Conservation (phyloP, 148 eudicot genomes). For the Talinum fruticosum region DNA sequence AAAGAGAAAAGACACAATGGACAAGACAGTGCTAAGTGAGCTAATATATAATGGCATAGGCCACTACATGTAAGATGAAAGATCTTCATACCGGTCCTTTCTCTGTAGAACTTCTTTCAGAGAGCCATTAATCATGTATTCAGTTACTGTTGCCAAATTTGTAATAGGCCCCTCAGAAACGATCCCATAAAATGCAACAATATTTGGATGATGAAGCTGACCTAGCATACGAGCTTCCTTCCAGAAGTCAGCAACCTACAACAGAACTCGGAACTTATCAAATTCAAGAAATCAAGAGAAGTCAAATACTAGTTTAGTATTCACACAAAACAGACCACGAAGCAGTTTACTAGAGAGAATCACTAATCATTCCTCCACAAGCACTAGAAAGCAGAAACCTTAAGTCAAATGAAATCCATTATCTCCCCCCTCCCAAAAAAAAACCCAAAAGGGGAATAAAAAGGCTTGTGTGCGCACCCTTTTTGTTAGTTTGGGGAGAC, state of each 20-base stretch:
- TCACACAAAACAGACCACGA: not conserved
- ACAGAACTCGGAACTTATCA: not conserved
- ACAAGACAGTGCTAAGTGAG: not conserved
- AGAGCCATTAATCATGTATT: conserved; percentile 47
- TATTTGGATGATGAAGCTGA: conserved; percentile 44
- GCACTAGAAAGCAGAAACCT: not conserved
- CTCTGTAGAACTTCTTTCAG: conserved; percentile 39
- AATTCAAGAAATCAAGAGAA: not conserved
- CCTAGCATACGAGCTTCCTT: conserved; percentile 47
- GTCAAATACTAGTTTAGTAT: not conserved
- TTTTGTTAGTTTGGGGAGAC: too few species aligned
- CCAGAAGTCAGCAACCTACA: conserved; percentile 46
- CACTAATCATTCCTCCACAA: not conserved
- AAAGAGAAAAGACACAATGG: not conserved
- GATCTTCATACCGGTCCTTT: conserved; percentile 35
- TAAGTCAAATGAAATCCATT: not conserved
- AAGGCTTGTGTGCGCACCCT: too few species aligned
- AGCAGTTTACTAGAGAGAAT: not conserved
- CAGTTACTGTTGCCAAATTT: conserved; percentile 43
- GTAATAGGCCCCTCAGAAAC: conserved; percentile 41
- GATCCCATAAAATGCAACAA: conserved; percentile 46
- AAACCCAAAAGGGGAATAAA: too few species aligned
- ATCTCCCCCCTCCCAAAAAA: too few species aligned
- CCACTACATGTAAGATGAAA: not conserved
- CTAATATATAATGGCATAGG: not conserved